phyloP scores from a whole-genome alignment of 345 rosid genomes.

The Corchorus olitorius region DNA sequence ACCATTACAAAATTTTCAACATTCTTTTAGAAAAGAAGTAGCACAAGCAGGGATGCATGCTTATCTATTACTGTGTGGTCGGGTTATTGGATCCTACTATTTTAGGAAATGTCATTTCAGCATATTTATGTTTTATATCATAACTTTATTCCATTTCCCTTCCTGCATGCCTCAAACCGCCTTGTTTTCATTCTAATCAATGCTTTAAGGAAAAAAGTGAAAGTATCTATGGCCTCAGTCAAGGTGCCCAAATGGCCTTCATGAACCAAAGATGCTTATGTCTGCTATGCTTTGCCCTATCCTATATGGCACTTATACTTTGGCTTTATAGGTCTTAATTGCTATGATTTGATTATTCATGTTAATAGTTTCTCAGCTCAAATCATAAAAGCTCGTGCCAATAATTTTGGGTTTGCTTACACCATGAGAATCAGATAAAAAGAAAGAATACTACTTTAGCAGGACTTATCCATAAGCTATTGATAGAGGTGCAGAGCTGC shows the following conservation, averaged over 20 bases:
- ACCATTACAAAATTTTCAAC: background rate
- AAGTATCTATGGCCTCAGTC: background rate
- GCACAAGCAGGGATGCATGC: background rate
- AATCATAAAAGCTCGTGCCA: background rate
- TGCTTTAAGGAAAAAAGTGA: constrained; percentile 2
- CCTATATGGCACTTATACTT: background rate
- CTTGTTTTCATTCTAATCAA: background rate
- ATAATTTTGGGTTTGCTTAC: background rate
- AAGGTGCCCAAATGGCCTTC: background rate
- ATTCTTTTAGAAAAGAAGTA: background rate
- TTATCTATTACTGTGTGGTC: background rate
- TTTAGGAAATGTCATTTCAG: background rate
- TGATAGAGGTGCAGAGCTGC: background rate
- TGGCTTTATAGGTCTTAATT: constrained; percentile 15
- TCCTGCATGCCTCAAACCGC: background rate
- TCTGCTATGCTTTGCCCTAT: background rate
- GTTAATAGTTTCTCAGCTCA: background rate
- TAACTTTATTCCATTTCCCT: background rate
- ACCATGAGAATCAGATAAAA: background rate
- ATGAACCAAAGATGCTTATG: background rate
- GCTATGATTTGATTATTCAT: background rate
- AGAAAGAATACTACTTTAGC: constrained; percentile 7
- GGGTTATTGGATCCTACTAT: background rate
- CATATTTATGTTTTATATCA: background rate
- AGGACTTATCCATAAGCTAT: background rate